Conservation (phyloP, 2,329 filamentous ascomycete genomes). For the Rhynchosporium graminicola region DNA sequence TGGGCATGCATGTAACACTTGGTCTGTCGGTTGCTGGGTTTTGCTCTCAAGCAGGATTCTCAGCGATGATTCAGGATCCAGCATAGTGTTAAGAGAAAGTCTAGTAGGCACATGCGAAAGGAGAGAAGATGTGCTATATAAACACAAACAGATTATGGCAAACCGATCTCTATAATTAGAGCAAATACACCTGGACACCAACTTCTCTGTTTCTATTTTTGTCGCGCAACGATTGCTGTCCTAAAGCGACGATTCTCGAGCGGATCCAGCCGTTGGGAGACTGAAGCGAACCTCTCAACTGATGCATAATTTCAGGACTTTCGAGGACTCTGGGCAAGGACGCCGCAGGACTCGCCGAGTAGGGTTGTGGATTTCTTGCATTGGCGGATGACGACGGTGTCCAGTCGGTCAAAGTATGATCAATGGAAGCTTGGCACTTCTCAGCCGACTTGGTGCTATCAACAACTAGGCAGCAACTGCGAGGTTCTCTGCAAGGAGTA, state of each 20-base stretch:
- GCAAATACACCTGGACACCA: neutral
- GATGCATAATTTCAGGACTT: conserved; percentile 16
- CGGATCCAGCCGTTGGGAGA: conserved; percentile 5
- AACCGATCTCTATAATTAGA: conserved; percentile 18
- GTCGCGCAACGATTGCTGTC: conserved; percentile 16
- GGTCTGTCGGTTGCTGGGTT: neutral
- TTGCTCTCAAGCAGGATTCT: neutral
- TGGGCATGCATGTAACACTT: neutral
- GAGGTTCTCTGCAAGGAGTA: neutral
- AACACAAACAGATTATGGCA: conserved; percentile 6
- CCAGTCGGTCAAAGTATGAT: neutral
- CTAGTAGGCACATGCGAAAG: neutral
- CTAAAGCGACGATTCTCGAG: conserved; percentile 9
- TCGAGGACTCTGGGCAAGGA: conserved; percentile 16
- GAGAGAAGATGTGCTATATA: conserved; percentile 15
- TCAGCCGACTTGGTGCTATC: neutral
- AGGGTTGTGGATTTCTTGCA: neutral
- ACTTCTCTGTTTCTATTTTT: conserved; percentile 16
- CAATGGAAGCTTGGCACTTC: conserved; percentile 7
- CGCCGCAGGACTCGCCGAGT: conserved; percentile 15
- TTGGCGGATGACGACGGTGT: neutral
- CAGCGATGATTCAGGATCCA: neutral
- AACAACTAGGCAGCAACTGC: neutral
- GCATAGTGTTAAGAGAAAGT: neutral
- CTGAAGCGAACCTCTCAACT: conserved; percentile 10